These are phyloP conservation scores for Aureobasidium vineae DNA, from an alignment of 2,329 filamentous ascomycete species.

Conservation along the genomic window DNA sequence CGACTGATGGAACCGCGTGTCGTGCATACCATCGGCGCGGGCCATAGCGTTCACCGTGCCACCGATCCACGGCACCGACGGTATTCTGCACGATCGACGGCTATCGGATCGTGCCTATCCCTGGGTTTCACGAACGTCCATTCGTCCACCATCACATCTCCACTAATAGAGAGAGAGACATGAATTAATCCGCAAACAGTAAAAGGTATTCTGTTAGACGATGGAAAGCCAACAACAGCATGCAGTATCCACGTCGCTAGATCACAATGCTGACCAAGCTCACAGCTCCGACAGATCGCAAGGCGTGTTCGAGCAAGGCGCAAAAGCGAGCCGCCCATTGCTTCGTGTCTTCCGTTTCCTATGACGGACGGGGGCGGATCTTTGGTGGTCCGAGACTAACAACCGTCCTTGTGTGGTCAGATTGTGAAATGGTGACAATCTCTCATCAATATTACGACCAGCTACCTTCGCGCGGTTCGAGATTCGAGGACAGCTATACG, in stretches of 20 bases:
- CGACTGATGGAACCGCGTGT: neutral
- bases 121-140: neutral
- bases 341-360: neutral
- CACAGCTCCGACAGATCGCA: neutral
- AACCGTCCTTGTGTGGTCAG: neutral
- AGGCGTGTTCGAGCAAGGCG: neutral
- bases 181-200: neutral
- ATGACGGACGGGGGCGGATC: neutral
- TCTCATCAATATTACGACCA: neutral
- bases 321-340: neutral
- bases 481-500: neutral
- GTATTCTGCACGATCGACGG: conserved; percentile 16
- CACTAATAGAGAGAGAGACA: neutral
- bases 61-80: conserved; percentile 6
- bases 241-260: neutral
- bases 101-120: neutral
- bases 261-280: neutral
- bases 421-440: too few species aligned
- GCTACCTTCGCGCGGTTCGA: neutral
- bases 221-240: neutral
- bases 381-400: neutral
- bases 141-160: neutral
- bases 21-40: conserved; percentile 16
- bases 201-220: neutral
- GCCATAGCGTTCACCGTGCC: conserved; percentile 1